Evolutionary conservation across 371 early-diverging fungal genomes (phyloP), one percentile per base, ranked within the genome.

Genomic region (Mortierella sp.): DNA sequence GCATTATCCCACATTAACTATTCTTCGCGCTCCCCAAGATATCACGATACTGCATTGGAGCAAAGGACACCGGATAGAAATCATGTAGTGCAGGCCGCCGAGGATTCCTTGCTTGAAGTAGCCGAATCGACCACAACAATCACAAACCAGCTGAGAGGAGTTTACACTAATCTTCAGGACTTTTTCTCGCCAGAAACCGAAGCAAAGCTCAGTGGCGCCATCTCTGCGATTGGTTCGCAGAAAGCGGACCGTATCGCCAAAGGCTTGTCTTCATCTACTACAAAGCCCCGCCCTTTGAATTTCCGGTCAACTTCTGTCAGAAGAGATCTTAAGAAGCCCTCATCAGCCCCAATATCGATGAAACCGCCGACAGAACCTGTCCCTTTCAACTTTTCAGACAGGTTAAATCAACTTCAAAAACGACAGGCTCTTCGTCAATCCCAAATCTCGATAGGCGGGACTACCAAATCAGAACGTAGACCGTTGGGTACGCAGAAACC

Each of bases 141-240:
- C 28, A 77, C 77, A 16, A 72, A 72, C 33, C 72, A 77, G 36
- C 72, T 77, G 21, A 57, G 77, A 40, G 77, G 69, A 1, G 77
- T 77, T 3, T 77, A 77, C 55, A 59, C 64, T 4, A 71, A 77
- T 28, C 45, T 77, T 4, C 77, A 77, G 47, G 68, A 77, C 4
- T 72, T 77, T 55, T 77, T 77, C 65, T 72, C 77, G 5, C 77
- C 77, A n/a, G 77, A 77, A 40, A 65, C 72, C 3, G 77, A 77
- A 50, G 77, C 77, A 10, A 77, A 72, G 58, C 48, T 71, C 41
- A 55, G 60, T n/a, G 72, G 60, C 10, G 72, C 65, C 32, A 72
- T 77, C 1, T 59, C 72, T 15, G 77, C 68, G 16, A 67, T 77
- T 38, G 77, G 65, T 13, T 77, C 77, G 1, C 77, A 77, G 24